Base-by-base conservation (phyloP, 2,329 filamentous ascomycete species). In the Cadophora sp. region DNA sequence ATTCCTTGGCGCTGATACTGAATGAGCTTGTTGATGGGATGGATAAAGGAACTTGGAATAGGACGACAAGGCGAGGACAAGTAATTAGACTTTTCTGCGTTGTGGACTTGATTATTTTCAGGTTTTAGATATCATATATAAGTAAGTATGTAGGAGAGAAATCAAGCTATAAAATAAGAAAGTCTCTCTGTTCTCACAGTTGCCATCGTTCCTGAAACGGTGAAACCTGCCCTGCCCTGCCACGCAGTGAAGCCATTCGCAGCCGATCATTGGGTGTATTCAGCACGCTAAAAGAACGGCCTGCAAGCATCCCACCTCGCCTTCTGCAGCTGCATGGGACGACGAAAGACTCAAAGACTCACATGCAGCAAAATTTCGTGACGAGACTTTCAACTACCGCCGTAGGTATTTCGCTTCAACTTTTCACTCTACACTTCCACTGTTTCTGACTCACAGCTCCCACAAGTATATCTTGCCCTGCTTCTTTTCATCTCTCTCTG, bases 351-450 rank as follows among this genome's bases (percentile, higher is more conserved):
- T 55, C 24, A 27, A 58, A 58, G 63, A 65, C 63, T 65, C 63
- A 65, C 63, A 65, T 61, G 63, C 3, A 36, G 41, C 41, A 51
- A 65, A 61, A 55, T 59, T 61, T 47, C 27, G 20, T 45, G 36
- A 59, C 51, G 18, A 56, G 33, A 45, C 30, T 58, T 58, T 20
- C 55, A 55, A 56, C 24, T 43, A 22, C 47, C n/a, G 39, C 33
- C 5, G 62, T 64, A 64, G 62, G 53, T 59, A 55, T 45, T 39
- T 13, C 11, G 36, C 22, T 56, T 13, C 41, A 33, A 18, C 24
- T 55, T 55, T 41, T 13, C 27, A 27, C 20, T 55, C 33, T 33
- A 16, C n/a, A 24, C 39, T 39, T 55, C 45, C 16, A 22, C 27
- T 39, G 13, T 51, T 39, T 51, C 43, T 65, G 56, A 60, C 33